These are phyloP conservation scores for Lasiodiplodia citricola DNA, from an alignment of 2,329 filamentous ascomycete genomes.

Conservation along the genomic window DNA sequence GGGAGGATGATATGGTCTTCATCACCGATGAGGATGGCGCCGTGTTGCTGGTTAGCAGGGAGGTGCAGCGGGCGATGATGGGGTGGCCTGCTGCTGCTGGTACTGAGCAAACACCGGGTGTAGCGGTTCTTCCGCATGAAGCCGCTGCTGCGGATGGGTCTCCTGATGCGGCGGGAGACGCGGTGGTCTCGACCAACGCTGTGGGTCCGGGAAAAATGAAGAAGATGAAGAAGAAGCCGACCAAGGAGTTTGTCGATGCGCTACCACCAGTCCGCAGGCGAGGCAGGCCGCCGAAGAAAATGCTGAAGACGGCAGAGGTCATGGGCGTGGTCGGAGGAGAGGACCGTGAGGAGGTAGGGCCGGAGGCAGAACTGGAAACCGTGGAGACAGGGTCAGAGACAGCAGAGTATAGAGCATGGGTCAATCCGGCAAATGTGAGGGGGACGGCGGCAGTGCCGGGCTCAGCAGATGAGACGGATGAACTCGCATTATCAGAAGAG, in stretches of 20 bases:
- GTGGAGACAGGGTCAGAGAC: neutral
- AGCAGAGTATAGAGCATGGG: neutral
- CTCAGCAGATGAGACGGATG: neutral
- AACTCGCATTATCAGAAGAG: neutral
- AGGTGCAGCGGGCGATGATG: slow-evolving; percentile 1
- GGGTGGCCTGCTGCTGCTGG: neutral
- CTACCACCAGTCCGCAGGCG: neutral
- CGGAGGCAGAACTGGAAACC: too few relatives aligned
- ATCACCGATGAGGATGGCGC: slow-evolving; percentile 1
- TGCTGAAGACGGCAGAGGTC: neutral
- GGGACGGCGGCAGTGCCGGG: neutral
- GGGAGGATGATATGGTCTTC: slow-evolving; percentile 1
- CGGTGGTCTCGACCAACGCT: too few relatives aligned
- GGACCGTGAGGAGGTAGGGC: neutral
- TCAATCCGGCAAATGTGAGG: neutral
- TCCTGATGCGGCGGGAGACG: neutral
- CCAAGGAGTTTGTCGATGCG: slow-evolving; percentile 5
- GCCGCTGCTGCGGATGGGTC: neutral
- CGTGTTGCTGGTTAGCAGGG: neutral
- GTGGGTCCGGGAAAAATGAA: neutral
- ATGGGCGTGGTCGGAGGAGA: neutral
- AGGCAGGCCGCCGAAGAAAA: neutral
- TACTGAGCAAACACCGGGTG: too few relatives aligned
- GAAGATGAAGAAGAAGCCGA: slow-evolving; percentile 3
- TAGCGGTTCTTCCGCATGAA: too few relatives aligned